phyloP scores from a whole-genome alignment of 2,329 filamentous ascomycete genomes.

The Phialophora chinensis region DNA sequence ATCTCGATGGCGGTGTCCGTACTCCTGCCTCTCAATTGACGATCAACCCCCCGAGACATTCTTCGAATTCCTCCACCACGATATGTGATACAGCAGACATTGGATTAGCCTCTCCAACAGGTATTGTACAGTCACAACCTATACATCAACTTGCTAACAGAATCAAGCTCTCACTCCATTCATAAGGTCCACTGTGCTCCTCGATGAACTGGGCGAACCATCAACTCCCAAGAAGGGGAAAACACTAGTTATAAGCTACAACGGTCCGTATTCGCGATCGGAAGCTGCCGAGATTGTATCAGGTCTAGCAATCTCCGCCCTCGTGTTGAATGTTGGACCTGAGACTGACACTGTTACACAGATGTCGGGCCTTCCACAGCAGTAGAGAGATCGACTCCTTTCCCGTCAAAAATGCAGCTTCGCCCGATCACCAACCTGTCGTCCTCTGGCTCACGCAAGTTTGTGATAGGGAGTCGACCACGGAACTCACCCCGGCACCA shows the following conservation, averaged over 20 bases:
- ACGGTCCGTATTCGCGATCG: slow-evolving; percentile 24
- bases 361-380: slow-evolving; percentile 11
- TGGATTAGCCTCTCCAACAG: slow-evolving; percentile 21
- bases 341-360: slow-evolving; percentile 30
- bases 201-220: slow-evolving; percentile 14
- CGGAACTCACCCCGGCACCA: slow-evolving; percentile 13
- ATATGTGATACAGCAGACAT: slow-evolving; percentile 18
- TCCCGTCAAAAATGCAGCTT: slow-evolving; percentile 27
- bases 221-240: slow-evolving; percentile 20
- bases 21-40: slow-evolving; percentile 9
- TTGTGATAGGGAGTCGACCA: slow-evolving; percentile 29
- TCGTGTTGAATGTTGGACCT: slow-evolving; percentile 6
- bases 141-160: slow-evolving; percentile 10
- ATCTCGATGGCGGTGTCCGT: slow-evolving; percentile 12
- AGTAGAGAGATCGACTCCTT: slow-evolving; percentile 6
- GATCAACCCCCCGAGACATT: slow-evolving; percentile 10
- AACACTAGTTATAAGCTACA: slow-evolving; percentile 32
- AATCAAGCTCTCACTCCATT: slow-evolving; percentile 19
- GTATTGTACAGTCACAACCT: slow-evolving; percentile 12
- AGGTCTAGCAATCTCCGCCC: slow-evolving; percentile 20
- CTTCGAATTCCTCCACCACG: slow-evolving; percentile 23
- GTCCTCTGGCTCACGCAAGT: slow-evolving; percentile 26
- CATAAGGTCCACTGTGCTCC: not conserved
- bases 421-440: slow-evolving; percentile 17
- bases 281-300: slow-evolving; percentile 16